phyloP scores from a whole-genome alignment of 164 flowering plant species.

The Brasenia schreberi region DNA sequence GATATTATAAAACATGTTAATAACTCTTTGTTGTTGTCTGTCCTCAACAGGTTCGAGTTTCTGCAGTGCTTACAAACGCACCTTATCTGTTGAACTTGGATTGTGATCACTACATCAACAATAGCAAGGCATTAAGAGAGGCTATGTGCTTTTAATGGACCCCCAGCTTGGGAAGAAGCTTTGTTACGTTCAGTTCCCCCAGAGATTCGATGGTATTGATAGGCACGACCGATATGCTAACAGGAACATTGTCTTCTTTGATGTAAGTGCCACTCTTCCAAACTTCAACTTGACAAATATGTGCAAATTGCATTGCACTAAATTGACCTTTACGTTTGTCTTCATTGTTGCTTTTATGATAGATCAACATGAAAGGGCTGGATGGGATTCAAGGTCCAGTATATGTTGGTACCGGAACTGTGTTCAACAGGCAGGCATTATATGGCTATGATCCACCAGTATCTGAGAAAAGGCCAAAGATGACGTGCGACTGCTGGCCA shows the following conservation, averaged over 20 bases:
- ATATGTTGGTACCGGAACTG: conserved; percentile 96
- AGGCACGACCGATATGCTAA: conserved; percentile 91
- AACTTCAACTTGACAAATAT: too few species aligned
- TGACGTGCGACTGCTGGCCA: conserved; percentile 44
- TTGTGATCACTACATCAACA: conserved; percentile 98
- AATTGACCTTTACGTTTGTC: too few species aligned
- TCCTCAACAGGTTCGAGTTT: conserved; percentile 1
- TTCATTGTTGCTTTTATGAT: neutral
- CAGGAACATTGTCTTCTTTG: conserved; percentile 91
- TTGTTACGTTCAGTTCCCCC: conserved; percentile 96
- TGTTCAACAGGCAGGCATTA: conserved; percentile 84
- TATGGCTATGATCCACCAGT: conserved; percentile 93
- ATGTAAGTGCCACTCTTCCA: too few species aligned
- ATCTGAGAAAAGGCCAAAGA: conserved; percentile 33
- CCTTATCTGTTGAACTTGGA: conserved; percentile 60
- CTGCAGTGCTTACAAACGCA: conserved; percentile 56
- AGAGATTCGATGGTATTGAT: conserved; percentile 97
- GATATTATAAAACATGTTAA: too few species aligned
- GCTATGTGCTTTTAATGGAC: conserved; percentile 99
- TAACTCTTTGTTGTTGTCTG: too few species aligned
- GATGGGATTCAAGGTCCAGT: conserved; percentile 99
- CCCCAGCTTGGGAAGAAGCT: conserved; percentile 86
- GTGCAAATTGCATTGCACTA: too few species aligned
- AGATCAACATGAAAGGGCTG: conserved; percentile 92
- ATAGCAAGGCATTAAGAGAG: conserved; percentile 91